Evolutionary conservation across 225 moss, liverwort and hornwort species (phyloP), one percentile per base, ranked within the genome.

Genomic region (Climacium dendroides): DNA sequence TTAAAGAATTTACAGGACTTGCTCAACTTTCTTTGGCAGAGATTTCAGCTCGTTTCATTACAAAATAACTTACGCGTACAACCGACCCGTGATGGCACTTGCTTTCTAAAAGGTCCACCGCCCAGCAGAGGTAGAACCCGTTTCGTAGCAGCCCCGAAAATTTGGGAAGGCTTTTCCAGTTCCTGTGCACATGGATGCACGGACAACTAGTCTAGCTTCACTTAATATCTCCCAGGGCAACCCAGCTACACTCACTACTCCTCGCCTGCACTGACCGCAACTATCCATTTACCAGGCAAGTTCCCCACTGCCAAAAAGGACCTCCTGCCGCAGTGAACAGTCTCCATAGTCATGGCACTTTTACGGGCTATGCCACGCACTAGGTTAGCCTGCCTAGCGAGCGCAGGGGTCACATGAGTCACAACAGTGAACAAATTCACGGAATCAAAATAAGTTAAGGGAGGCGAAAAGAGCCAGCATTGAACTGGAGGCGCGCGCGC

Each of bases 141-240:
- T 59, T 79, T 59, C 47, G 20, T 50, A 37, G 81, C 87, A 82
- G 87, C 64, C 67, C 58, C 58, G 48, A 62, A 53, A 67, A 37
- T 77, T 78, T 30, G 83, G 78, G 78, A 84, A 84, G 84, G 83
- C 88, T 88, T 84, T 88, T 88, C 12, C 83, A 88, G 83, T n/a
- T 57, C 16, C 24, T 67, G 78, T n/a, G 77, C 83, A 78, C 83
- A 88, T 88, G 83, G 88, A 83, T 83, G 47, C 83, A 60, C 48
- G 83, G 58, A 88, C 63, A 19, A 63, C 32, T n/a, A 54, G 76
- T n/a, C 76, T 76, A 53, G 81, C 80, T n/a, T 28, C 82, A 34
- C 45, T 43, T 80, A 80, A 81, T 81, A 83, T 88, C 77, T 83
- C 66, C 55, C 48, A 83, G 47, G 74, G 47, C 35, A 47, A 43